Percentiles rank a stretch among this genome's conserved stretches.
Conservation (phyloP, 1,284 basidiomycete species). For the Pseudozyma pruni region DNA sequence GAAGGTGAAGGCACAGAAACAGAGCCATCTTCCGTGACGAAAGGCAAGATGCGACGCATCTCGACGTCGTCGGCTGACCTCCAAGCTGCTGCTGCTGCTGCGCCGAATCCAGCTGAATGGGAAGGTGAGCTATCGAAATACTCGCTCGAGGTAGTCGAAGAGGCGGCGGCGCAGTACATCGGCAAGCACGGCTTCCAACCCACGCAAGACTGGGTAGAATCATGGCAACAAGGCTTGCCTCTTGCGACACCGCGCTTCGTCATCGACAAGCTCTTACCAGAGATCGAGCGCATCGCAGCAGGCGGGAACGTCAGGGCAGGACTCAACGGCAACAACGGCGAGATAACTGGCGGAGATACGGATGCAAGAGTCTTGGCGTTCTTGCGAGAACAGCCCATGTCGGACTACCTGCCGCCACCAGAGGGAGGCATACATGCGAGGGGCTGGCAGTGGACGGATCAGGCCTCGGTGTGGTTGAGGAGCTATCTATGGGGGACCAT, state of each 20-base stretch:
- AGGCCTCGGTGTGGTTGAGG: conserved; percentile 56
- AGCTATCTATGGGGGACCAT: conserved; percentile 64
- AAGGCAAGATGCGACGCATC: conserved; percentile 49
- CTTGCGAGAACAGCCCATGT: conserved; percentile 50
- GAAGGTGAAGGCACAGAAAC: not conserved
- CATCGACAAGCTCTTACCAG: conserved; percentile 47
- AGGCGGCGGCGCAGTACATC: conserved; percentile 41
- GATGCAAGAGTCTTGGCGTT: conserved; percentile 58
- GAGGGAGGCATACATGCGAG: conserved; percentile 22
- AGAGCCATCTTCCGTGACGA: conserved; percentile 8
- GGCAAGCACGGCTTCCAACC: conserved; percentile 59
- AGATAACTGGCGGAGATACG: conserved; percentile 42
- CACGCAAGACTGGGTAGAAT: conserved; percentile 57
- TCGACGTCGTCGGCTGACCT: conserved; percentile 26
- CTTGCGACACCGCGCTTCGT: conserved; percentile 40
- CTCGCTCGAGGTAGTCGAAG: conserved; percentile 27
- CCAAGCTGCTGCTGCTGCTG: not conserved
- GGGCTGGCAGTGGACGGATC: conserved; percentile 56
- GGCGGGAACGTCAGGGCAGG: conserved; percentile 14
- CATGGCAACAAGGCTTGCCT: conserved; percentile 51
- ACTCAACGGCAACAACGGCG: conserved; percentile 9
- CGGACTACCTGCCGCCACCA: conserved; percentile 34
- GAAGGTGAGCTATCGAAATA: conserved; percentile 33
- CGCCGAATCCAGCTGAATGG: not conserved
- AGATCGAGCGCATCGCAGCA: conserved; percentile 54